Percentiles rank a stretch among this genome's conserved stretches.
Conservation (phyloP, 106 monocot species). For the Alisma plantagoaquatica region DNA sequence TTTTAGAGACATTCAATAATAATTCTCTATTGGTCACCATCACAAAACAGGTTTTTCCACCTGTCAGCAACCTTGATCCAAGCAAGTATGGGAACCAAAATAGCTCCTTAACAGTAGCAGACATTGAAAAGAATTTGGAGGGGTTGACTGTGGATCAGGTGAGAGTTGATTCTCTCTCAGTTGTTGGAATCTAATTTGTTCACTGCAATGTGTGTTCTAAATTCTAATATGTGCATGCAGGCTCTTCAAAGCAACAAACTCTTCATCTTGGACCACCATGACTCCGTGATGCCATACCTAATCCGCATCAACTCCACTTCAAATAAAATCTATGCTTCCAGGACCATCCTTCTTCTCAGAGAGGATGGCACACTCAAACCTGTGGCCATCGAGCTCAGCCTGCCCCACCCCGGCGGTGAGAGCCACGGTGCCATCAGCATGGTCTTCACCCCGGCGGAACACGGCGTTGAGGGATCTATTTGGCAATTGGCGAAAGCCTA, state of each 20-base stretch:
- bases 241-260: slow-evolving; percentile 33
- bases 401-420: slow-evolving; percentile 33
- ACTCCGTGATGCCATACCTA: slow-evolving; percentile 45
- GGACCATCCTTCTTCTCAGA: slow-evolving; percentile 50
- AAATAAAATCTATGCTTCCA: slow-evolving; percentile 51
- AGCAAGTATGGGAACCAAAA: slow-evolving; percentile 34
- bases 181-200: too few relatives aligned
- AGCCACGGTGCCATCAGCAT: too few relatives aligned
- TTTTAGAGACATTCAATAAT: too few relatives aligned
- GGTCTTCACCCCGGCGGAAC: too few relatives aligned
- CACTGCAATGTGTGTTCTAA: too few relatives aligned
- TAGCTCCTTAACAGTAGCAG: slow-evolving; percentile 33
- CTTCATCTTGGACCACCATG: slow-evolving; percentile 74
- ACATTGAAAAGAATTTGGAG: slow-evolving; percentile 30
- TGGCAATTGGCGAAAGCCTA: too few relatives aligned
- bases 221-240: too few relatives aligned
- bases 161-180: too few relatives aligned
- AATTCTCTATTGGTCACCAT: too few relatives aligned
- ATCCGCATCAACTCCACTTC: slow-evolving; percentile 29
- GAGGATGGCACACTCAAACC: slow-evolving; percentile 44
- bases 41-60: slow-evolving; percentile 58
- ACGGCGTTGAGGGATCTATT: too few relatives aligned
- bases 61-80: slow-evolving; percentile 57
- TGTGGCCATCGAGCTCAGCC: slow-evolving; percentile 69
- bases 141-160: slow-evolving; percentile 34